Percentiles rank a stretch among this genome's conserved stretches.
phyloP scores from a whole-genome alignment of 495 filamentous ascomycete genomes.

The Penicillium robsamsonii region DNA sequence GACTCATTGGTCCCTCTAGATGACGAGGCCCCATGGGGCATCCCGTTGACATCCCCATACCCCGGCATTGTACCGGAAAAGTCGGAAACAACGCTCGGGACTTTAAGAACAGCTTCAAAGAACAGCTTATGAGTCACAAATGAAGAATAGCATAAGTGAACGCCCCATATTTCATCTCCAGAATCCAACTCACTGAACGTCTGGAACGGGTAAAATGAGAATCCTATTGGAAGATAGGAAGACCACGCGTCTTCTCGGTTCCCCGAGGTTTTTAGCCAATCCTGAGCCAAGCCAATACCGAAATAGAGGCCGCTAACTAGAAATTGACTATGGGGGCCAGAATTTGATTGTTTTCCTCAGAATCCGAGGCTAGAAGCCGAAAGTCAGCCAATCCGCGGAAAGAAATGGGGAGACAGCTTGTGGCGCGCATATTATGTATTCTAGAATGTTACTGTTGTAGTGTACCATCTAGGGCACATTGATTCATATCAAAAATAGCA shows the following conservation, averaged over 20 bases:
- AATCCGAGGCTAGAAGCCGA: neutral
- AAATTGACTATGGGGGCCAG: neutral
- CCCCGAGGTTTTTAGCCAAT: conserved; percentile 8
- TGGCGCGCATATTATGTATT: conserved; percentile 7
- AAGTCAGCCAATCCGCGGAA: conserved; percentile 4
- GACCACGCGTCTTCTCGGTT: conserved; percentile 17
- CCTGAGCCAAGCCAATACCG: conserved; percentile 12
- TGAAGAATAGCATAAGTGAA: neutral
- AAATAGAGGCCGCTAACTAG: conserved; percentile 1
- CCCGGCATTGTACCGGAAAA: no score
- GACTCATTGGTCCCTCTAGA: no score
- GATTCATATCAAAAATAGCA: neutral
- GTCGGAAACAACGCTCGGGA: no score
- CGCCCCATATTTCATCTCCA: conserved; percentile 21
- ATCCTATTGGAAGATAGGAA: conserved; percentile 2
- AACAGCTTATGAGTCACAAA: neutral
- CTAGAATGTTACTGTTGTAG: conserved; percentile 10
- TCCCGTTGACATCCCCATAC: no score
- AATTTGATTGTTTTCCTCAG: neutral
- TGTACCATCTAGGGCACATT: neutral
- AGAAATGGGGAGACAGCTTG: neutral
- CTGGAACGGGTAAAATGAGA: conserved; percentile 19
- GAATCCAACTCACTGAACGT: conserved; percentile 19
- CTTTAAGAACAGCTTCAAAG: no score
- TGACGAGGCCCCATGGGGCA: no score